phyloP scores from a whole-genome alignment of 805 yeast species.

The Martiniozyma abietophila region DNA sequence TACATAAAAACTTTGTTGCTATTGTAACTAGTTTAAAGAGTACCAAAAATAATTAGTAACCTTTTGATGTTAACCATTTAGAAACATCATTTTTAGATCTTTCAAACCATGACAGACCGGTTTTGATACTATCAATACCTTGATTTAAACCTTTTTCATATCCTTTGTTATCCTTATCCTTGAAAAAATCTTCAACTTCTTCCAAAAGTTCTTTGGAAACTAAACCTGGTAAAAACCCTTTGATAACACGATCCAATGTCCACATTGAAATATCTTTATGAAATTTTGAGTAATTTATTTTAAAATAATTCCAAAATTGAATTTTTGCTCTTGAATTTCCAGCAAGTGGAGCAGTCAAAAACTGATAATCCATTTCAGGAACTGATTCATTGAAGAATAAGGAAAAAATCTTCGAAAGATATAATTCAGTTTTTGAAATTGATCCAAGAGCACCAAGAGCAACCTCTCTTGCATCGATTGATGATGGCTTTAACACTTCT shows the following conservation, averaged over 20 bases:
- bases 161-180: slow-evolving; percentile 38
- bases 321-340: slow-evolving; percentile 35
- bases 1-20: too few relatives aligned
- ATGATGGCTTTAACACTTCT: slow-evolving; percentile 41
- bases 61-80: slow-evolving; percentile 25
- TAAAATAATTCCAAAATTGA: slow-evolving; percentile 41
- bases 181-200: slow-evolving; percentile 37
- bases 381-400: slow-evolving; percentile 35
- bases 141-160: slow-evolving; percentile 51
- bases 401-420: slow-evolving; percentile 31
- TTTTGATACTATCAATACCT: slow-evolving; percentile 44
- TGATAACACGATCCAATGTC: slow-evolving; percentile 28
- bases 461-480: slow-evolving; percentile 51
- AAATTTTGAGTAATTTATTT: slow-evolving; percentile 35
- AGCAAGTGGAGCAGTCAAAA: slow-evolving; percentile 38
- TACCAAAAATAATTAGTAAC: too few relatives aligned
- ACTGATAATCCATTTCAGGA: slow-evolving; percentile 52
- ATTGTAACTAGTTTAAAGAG: too few relatives aligned
- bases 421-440: slow-evolving; percentile 26
- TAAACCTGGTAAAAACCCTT: slow-evolving; percentile 26
- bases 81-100: slow-evolving; percentile 35
- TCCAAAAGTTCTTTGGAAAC: slow-evolving; percentile 27
- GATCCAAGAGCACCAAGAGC: slow-evolving; percentile 49
- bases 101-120: slow-evolving; percentile 41
- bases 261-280: slow-evolving; percentile 30